These are phyloP conservation scores for Teratosphaeria viscida DNA, from an alignment of 2,329 filamentous ascomycete genomes.

Conservation along the genomic window DNA sequence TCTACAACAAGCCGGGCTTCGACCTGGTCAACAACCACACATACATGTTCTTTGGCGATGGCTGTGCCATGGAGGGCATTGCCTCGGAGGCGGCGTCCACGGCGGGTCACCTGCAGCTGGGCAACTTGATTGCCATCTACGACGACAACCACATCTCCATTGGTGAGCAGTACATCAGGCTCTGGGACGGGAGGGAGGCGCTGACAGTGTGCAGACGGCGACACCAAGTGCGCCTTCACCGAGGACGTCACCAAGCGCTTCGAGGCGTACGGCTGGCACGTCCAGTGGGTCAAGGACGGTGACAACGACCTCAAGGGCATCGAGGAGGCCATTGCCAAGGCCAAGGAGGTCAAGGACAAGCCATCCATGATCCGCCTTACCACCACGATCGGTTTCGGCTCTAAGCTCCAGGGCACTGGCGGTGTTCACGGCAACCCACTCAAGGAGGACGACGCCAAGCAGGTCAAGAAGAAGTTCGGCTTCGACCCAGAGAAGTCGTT, in stretches of 20 bases:
- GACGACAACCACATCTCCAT: conserved; percentile 97
- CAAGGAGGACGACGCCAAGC: conserved; percentile 86
- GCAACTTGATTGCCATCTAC: conserved; percentile 93
- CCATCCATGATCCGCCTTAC: conserved; percentile 92
- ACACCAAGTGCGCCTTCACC: conserved; percentile 93
- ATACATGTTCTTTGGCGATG: conserved; percentile 93
- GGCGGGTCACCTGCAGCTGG: conserved; percentile 92
- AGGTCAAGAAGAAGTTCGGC: conserved; percentile 89
- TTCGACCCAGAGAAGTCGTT: conserved; percentile 94
- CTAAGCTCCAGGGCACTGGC: conserved; percentile 82
- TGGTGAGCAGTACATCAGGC: conserved; percentile 35
- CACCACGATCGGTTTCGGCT: conserved; percentile 96
- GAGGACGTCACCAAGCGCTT: conserved; percentile 94
- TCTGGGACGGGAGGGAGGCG: not conserved
- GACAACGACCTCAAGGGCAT: conserved; percentile 81
- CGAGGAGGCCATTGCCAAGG: conserved; percentile 76
- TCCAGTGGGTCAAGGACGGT: conserved; percentile 71
- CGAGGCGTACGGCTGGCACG: conserved; percentile 95
- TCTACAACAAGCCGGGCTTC: conserved; percentile 95
- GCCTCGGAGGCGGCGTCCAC: conserved; percentile 83
- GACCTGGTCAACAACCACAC: conserved; percentile 93
- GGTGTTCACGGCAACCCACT: conserved; percentile 94
- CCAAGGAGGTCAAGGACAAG: conserved; percentile 86
- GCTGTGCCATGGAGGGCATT: conserved; percentile 97
- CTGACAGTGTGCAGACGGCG: conserved; percentile 54